These are phyloP conservation scores for Pichia gijzeniarum DNA, from an alignment of 805 yeast genomes.

Conservation along the genomic window DNA sequence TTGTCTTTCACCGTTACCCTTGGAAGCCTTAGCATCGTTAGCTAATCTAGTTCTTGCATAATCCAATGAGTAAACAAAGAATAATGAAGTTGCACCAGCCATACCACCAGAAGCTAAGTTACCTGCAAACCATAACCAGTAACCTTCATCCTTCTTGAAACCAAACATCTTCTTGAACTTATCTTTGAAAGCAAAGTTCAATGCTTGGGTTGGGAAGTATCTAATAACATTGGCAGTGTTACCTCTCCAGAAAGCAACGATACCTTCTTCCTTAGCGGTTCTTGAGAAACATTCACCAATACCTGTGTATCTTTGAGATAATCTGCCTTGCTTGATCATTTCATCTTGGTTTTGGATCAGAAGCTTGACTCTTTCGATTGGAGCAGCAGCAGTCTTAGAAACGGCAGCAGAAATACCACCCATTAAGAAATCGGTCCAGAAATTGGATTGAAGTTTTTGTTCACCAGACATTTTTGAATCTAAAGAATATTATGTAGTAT, in stretches of 20 bases:
- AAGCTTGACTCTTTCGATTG: constrained; percentile 93
- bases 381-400: constrained; percentile 96
- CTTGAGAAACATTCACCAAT: constrained; percentile 89
- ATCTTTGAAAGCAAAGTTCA: constrained; percentile 98
- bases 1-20: constrained; percentile 76
- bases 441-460: constrained; percentile 34
- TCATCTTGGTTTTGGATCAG: constrained; percentile 97
- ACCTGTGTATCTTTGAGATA: constrained; percentile 81
- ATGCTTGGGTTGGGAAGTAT: constrained; percentile 99
- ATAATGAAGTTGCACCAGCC: constrained; percentile 94
- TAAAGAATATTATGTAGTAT: constrained; percentile 11
- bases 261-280: constrained; percentile 92
- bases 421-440: constrained; percentile 74
- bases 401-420: constrained; percentile 99
- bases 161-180: constrained; percentile 93
- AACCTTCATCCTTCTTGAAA: constrained; percentile 92
- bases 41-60: constrained; percentile 99
- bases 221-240: constrained; percentile 98
- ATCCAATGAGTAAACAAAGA: constrained; percentile 94
- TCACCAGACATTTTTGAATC: constrained; percentile 30
- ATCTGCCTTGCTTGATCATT: constrained; percentile 97
- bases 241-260: constrained; percentile 96
- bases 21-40: constrained; percentile 89
- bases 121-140: constrained; percentile 94
- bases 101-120: constrained; percentile 98